These are phyloP conservation scores for Fusarium mexicanum DNA, from an alignment of 2,329 filamentous ascomycete genomes.

Conservation along the genomic window DNA sequence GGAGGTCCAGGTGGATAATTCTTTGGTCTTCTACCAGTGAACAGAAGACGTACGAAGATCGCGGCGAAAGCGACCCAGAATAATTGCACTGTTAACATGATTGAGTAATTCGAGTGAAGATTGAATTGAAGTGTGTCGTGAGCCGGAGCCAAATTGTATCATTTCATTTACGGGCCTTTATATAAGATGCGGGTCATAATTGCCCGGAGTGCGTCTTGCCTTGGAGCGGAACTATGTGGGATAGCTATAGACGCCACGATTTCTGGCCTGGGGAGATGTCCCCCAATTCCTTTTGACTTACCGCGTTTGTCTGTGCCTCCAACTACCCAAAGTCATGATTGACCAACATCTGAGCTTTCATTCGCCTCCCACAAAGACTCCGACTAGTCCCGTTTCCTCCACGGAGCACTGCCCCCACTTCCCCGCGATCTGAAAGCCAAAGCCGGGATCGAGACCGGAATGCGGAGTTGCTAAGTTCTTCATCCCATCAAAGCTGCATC, in stretches of 20 bases:
- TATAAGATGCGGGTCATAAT: not conserved
- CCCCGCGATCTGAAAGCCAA: not conserved
- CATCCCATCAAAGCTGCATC: not conserved
- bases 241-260: not conserved
- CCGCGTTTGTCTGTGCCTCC: not conserved
- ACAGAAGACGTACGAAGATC: not conserved
- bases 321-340: not conserved
- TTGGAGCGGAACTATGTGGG: not conserved
- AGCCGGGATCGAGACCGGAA: not conserved
- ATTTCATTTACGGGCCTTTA: not conserved
- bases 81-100: not conserved
- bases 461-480: not conserved
- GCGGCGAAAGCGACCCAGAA: not conserved
- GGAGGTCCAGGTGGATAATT: conserved; percentile 1
- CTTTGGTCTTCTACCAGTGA: not conserved
- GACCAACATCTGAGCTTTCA: not conserved
- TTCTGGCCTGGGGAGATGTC: not conserved
- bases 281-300: not conserved
- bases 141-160: accelerated
- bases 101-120: accelerated
- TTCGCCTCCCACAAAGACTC: conserved; percentile 8
- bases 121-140: no score
- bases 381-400: not conserved
- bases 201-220: not conserved
- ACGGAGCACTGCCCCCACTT: not conserved